Percentiles rank a stretch among this genome's conserved stretches.
phyloP scores from a whole-genome alignment of 345 rosid genomes.

The Citrus hindsii region DNA sequence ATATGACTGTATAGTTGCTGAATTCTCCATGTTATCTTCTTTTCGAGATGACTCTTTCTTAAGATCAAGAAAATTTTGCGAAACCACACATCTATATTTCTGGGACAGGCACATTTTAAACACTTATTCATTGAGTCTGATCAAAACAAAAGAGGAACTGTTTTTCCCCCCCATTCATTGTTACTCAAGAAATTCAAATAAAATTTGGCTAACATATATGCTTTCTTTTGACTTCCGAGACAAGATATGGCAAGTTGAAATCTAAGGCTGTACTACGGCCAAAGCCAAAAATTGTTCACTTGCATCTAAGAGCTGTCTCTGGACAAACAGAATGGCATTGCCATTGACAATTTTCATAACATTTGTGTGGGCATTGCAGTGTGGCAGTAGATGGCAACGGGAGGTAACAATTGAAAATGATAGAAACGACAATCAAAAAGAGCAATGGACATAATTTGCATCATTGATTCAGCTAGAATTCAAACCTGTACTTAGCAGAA shows the following conservation, averaged over 20 bases:
- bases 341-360: not conserved
- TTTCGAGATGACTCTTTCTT: not conserved
- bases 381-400: not conserved
- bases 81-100: not conserved
- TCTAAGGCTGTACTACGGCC: too few relatives aligned
- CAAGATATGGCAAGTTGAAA: too few relatives aligned
- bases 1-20: not conserved
- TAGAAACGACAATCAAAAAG: too few relatives aligned
- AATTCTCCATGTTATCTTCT: not conserved
- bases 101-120: not conserved
- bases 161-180: too few relatives aligned
- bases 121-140: not conserved
- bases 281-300: not conserved
- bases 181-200: too few relatives aligned
- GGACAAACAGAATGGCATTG: not conserved
- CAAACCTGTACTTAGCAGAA: constrained; percentile 81
- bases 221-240: too few relatives aligned
- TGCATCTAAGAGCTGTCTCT: not conserved
- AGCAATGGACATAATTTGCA: not conserved
- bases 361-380: not conserved
- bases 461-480: constrained; percentile 2
- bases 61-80: not conserved
- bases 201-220: too few relatives aligned
- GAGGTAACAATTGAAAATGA: not conserved
- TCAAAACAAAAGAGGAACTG: not conserved